phyloP scores from a whole-genome alignment of 208 protist species.

The Trypanosoma brucei region DNA sequence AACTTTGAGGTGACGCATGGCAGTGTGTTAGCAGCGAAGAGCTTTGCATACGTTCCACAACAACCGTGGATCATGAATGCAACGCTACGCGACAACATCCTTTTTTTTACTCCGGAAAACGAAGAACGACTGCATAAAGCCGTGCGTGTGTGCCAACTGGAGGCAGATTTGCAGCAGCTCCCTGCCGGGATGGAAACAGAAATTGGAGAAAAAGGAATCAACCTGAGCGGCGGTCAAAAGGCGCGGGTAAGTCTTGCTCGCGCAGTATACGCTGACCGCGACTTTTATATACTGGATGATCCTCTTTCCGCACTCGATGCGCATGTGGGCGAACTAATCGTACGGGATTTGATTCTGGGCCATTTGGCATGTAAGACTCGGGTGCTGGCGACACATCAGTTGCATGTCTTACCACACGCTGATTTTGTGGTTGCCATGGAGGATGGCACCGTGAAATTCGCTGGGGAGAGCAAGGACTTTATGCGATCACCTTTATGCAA shows the following conservation, averaged over 20 bases:
- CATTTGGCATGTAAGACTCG: conserved; percentile 74
- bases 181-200: conserved; percentile 84
- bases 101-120: conserved; percentile 73
- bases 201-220: conserved; percentile 86
- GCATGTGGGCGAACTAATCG: conserved; percentile 55
- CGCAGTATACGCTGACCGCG: conserved; percentile 79
- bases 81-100: conserved; percentile 91
- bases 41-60: conserved; percentile 88
- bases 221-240: conserved; percentile 88
- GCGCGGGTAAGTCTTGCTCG: conserved; percentile 81
- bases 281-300: conserved; percentile 91
- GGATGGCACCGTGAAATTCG: conserved; percentile 47
- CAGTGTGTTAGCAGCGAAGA: conserved; percentile 22
- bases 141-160: conserved; percentile 66
- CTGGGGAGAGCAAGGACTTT: conserved; percentile 27
- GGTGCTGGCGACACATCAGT: conserved; percentile 92
- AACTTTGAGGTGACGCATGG: conserved; percentile 28
- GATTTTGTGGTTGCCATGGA: conserved; percentile 86
- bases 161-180: conserved; percentile 77
- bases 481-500: conserved; percentile 29
- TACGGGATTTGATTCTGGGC: conserved; percentile 48
- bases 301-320: conserved; percentile 91
- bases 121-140: conserved; percentile 33
- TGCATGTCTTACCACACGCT: conserved; percentile 78
- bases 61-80: conserved; percentile 91